Evolutionary conservation across 495 filamentous ascomycete species (phyloP).

Genomic region (Aspergillus indologenus): DNA sequence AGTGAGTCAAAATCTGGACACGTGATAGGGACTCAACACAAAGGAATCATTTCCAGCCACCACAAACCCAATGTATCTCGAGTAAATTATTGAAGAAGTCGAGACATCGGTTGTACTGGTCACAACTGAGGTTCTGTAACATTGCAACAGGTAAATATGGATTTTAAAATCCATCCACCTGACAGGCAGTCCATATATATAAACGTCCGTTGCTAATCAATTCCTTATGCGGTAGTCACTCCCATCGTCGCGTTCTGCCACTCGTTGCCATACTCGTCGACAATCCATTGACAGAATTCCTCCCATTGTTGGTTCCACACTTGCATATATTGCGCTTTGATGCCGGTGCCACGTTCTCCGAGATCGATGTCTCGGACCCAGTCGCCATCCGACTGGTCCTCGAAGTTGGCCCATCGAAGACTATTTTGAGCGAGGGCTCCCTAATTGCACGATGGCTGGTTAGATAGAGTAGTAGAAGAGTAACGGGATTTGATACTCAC

Average conservation of each 20-base stretch:
- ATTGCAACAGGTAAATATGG: too few species aligned
- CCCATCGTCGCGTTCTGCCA: not conserved
- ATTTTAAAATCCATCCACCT: not conserved
- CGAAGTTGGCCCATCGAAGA: conserved; percentile 21
- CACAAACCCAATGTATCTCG: too few species aligned
- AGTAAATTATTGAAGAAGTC: too few species aligned
- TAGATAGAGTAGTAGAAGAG: not conserved
- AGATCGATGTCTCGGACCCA: conserved; percentile 20
- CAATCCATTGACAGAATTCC: conserved; percentile 22
- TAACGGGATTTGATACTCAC: not conserved
- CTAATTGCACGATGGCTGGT: conserved; percentile 2
- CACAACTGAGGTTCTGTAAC: too few species aligned
- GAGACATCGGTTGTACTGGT: too few species aligned
- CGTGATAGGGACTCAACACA: too few species aligned
- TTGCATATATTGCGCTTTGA: conserved; percentile 15
- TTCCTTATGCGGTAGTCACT: not conserved
- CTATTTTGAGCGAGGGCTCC: conserved; percentile 21
- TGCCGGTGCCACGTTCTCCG: conserved; percentile 11
- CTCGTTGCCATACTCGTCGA: conserved; percentile 13
- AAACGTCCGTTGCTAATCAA: not conserved
- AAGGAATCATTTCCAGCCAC: too few species aligned
- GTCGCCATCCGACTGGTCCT: conserved; percentile 19
- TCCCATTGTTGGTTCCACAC: conserved; percentile 21
- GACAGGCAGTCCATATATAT: too few species aligned
- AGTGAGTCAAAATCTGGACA: too few species aligned